Conservation (phyloP, 306 rosid genomes). For the Lotus japonicus region DNA sequence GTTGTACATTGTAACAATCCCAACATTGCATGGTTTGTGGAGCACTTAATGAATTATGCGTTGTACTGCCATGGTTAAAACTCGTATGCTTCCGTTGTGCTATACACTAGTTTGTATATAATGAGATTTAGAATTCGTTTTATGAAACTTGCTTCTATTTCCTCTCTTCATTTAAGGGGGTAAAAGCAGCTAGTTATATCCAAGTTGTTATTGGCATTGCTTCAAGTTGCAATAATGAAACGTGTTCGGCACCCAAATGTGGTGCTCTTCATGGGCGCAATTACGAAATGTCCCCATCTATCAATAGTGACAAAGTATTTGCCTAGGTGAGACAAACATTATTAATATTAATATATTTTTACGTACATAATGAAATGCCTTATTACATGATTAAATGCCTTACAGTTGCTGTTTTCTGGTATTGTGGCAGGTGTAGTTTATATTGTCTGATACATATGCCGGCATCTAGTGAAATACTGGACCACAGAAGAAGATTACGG, state of each 20-base stretch:
- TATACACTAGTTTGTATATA: constrained; percentile 6
- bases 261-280: constrained; percentile 98
- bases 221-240: constrained; percentile 95
- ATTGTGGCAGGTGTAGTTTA: constrained; percentile 70
- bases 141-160: background rate
- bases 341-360: background rate
- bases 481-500: constrained; percentile 73
- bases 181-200: background rate
- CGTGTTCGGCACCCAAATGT: constrained; percentile 96
- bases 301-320: constrained; percentile 93
- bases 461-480: constrained; percentile 69
- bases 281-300: constrained; percentile 80
- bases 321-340: constrained; percentile 51
- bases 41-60: background rate
- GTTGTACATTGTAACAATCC: background rate
- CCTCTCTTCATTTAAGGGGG: background rate
- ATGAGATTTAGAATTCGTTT: background rate
- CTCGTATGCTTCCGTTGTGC: background rate
- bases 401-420: background rate
- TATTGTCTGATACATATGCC: constrained; percentile 87
- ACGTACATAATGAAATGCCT: too few relatives aligned
- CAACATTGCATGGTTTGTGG: background rate
- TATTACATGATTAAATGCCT: constrained; percentile 7
- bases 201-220: constrained; percentile 17
- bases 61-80: background rate